Percentiles rank a stretch among this genome's conserved stretches.
These are phyloP conservation scores for Apiotrichum sp. DNA, from an alignment of 1,284 basidiomycete genomes.

Conservation along the genomic window DNA sequence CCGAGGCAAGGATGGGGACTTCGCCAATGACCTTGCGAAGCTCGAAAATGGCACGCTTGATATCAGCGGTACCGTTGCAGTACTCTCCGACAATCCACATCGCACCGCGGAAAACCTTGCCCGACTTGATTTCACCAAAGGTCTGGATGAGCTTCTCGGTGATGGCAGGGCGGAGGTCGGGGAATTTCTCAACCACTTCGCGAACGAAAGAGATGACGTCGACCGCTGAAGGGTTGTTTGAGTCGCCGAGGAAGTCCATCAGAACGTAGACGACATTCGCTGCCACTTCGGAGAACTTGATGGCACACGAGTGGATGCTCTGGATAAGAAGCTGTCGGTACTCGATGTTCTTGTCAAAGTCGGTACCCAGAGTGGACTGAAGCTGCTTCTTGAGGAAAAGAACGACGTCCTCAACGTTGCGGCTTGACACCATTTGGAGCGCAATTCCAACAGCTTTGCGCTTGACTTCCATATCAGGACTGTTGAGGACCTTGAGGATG, in stretches of 20 bases:
- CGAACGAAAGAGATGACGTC: constrained; percentile 94
- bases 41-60: constrained; percentile 69
- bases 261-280: constrained; percentile 93
- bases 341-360: constrained; percentile 71
- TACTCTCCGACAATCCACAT: constrained; percentile 99
- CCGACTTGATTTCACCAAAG: constrained; percentile 85
- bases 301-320: constrained; percentile 92
- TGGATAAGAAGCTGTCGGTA: constrained; percentile 96
- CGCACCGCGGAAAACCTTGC: constrained; percentile 94
- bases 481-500: constrained; percentile 70
- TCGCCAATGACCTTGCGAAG: constrained; percentile 87
- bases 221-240: constrained; percentile 88
- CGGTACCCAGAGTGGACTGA: constrained; percentile 82
- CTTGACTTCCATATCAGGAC: constrained; percentile 94
- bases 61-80: constrained; percentile 59
- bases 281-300: constrained; percentile 97
- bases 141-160: constrained; percentile 80
- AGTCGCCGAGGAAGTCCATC: constrained; percentile 97
- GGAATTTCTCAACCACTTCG: constrained; percentile 98
- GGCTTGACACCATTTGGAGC: constrained; percentile 85
- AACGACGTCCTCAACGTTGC: constrained; percentile 98
- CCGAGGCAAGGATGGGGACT: constrained; percentile 88
- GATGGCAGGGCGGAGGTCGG: constrained; percentile 73
- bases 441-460: constrained; percentile 87
- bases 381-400: constrained; percentile 96